Percentiles rank a stretch among this genome's conserved stretches.
These are phyloP conservation scores for Bryoerythrophyllum caledonicum DNA, from an alignment of 225 moss, liverwort and hornwort species.

Conservation along the genomic window DNA sequence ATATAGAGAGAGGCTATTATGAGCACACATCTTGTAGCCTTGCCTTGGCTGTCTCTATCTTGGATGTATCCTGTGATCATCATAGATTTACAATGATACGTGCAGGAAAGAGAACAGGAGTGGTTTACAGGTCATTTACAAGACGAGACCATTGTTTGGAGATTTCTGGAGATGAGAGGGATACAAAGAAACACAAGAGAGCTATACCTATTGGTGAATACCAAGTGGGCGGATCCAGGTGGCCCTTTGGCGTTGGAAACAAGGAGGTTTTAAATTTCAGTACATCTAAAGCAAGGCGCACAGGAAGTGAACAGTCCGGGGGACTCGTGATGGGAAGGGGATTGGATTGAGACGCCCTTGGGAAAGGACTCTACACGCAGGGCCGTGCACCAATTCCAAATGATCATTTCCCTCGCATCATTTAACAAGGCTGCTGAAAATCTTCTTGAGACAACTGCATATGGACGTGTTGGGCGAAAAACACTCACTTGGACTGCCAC, in stretches of 20 bases:
- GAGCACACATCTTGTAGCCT: conserved; percentile 32
- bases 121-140: conserved; percentile 30
- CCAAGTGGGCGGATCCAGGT: conserved; percentile 36
- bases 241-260: conserved; percentile 33
- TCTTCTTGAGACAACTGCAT: conserved; percentile 23
- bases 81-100: conserved; percentile 30
- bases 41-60: conserved; percentile 40
- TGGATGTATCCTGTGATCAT: conserved; percentile 35
- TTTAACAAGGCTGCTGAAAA: conserved; percentile 18
- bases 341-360: conserved; percentile 22
- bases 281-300: conserved; percentile 27
- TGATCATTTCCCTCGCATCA: conserved; percentile 11
- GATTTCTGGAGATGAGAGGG: conserved; percentile 35
- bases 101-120: conserved; percentile 28
- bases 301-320: conserved; percentile 28
- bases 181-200: conserved; percentile 28
- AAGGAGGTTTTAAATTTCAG: conserved; percentile 25
- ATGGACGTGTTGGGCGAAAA: conserved; percentile 20
- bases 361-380: conserved; percentile 4
- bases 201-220: conserved; percentile 36
- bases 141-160: conserved; percentile 30
- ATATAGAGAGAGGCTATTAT: conserved; percentile 43
- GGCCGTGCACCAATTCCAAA: not conserved
- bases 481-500: conserved; percentile 20
- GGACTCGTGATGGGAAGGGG: no score